phyloP scores from a whole-genome alignment of 2,329 filamentous ascomycete species.

The Tolypocladium tropicale region DNA sequence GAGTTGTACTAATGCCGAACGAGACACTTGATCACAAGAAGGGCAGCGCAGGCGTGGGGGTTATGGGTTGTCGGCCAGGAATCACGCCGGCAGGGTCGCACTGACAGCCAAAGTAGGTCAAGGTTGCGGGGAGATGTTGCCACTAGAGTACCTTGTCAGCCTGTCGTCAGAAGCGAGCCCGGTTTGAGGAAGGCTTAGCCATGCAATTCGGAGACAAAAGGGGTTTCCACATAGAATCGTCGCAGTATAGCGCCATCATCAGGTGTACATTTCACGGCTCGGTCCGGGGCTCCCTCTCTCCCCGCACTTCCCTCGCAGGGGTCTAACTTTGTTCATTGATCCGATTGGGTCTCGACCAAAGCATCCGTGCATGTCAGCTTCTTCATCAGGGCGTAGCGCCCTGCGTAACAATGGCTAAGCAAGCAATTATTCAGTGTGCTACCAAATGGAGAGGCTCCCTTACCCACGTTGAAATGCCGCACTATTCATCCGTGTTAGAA shows the following conservation, averaged over 20 bases:
- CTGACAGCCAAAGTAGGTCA: neutral
- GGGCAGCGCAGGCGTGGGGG: neutral
- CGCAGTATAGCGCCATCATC: neutral
- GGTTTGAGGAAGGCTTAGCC: neutral
- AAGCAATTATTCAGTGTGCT: neutral
- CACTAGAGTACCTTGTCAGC: neutral
- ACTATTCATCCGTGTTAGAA: too few relatives aligned
- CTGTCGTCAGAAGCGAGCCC: neutral
- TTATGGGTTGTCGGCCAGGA: neutral
- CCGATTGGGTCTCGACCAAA: neutral
- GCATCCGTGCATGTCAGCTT: neutral
- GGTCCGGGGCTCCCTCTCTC: neutral
- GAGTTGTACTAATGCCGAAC: neutral
- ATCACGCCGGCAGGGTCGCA: neutral
- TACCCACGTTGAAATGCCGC: neutral
- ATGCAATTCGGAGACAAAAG: neutral
- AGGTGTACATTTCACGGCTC: too few relatives aligned
- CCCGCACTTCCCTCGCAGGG: neutral
- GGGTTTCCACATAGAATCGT: neutral
- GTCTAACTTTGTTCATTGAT: neutral
- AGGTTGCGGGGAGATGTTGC: neutral
- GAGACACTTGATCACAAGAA: neutral
- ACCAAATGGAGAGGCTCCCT: too few relatives aligned
- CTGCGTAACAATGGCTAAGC: neutral
- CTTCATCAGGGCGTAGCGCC: neutral